Conservation (phyloP, 2,329 filamentous ascomycete genomes). For the Knufia petricola region DNA sequence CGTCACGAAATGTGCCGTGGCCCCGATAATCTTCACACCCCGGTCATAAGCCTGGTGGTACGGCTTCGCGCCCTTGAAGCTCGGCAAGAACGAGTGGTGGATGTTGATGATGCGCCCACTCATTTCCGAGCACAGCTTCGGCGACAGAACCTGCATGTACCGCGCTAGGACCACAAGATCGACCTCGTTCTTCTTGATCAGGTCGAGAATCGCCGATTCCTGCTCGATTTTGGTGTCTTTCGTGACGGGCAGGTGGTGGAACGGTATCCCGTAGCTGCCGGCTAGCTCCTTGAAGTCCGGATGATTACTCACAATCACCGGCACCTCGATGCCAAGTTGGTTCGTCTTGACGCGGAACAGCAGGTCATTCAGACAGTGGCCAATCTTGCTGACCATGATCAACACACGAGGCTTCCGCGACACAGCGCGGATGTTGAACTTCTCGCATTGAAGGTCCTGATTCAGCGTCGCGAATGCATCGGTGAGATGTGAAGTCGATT, state of each 20-base stretch:
- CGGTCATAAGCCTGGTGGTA: slow-evolving; percentile 82
- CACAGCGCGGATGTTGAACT: slow-evolving; percentile 60
- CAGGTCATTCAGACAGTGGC: slow-evolving; percentile 75
- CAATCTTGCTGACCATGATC: slow-evolving; percentile 86
- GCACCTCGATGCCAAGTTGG: slow-evolving; percentile 65
- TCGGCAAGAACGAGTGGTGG: slow-evolving; percentile 77
- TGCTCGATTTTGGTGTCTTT: slow-evolving; percentile 68
- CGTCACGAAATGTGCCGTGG: slow-evolving; percentile 78
- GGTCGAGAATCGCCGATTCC: slow-evolving; percentile 60
- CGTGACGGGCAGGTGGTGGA: slow-evolving; percentile 71
- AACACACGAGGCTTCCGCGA: slow-evolving; percentile 63
- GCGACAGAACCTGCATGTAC: slow-evolving; percentile 81
- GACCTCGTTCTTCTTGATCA: slow-evolving; percentile 58
- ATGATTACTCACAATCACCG: slow-evolving; percentile 75
- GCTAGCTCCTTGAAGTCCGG: slow-evolving; percentile 61
- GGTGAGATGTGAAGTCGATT: slow-evolving; percentile 30
- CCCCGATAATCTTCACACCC: slow-evolving; percentile 81
- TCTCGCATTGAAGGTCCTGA: slow-evolving; percentile 55
- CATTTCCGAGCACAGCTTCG: slow-evolving; percentile 66
- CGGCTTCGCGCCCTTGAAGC: slow-evolving; percentile 79
- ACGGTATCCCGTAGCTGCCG: slow-evolving; percentile 64
- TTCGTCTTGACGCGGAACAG: slow-evolving; percentile 68
- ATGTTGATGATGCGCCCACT: slow-evolving; percentile 85
- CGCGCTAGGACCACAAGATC: slow-evolving; percentile 73
- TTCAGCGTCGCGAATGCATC: slow-evolving; percentile 5